These are phyloP conservation scores for Gaillardinia entomophila DNA, from an alignment of 805 yeast genomes.

Conservation along the genomic window DNA sequence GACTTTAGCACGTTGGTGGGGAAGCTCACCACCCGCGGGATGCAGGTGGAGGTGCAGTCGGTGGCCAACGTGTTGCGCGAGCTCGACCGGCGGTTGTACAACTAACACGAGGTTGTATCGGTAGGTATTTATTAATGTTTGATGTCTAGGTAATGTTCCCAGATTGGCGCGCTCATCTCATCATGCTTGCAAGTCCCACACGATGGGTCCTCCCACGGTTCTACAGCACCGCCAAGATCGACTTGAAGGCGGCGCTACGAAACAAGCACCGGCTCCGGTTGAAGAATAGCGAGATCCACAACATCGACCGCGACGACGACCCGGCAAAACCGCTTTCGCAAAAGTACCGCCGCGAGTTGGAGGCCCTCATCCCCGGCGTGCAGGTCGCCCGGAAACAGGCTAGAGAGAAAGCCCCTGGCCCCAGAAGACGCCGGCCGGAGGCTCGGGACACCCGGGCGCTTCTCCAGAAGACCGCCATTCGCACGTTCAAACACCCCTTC, in stretches of 20 bases:
- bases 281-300: neutral
- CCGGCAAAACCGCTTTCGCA: neutral
- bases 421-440: too few species aligned
- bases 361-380: too few species aligned
- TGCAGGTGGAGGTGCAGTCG: constrained; percentile 88
- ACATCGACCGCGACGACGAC: neutral
- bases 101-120: constrained; percentile 22
- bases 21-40: constrained; percentile 71
- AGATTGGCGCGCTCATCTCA: too few species aligned
- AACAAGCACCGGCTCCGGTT: neutral
- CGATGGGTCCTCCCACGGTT: too few species aligned
- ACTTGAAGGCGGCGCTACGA: neutral
- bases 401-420: too few species aligned
- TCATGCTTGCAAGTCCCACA: too few species aligned
- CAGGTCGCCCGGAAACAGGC: too few species aligned
- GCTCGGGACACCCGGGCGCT: neutral
- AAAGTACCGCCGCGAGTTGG: too few species aligned
- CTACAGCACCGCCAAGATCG: neutral
- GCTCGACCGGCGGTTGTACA: constrained; percentile 61
- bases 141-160: too few species aligned
- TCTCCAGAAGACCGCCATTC: neutral
- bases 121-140: neutral
- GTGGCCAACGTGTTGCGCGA: constrained; percentile 82
- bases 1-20: constrained; percentile 73
- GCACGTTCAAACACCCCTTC: neutral